These are phyloP conservation scores for Cladorrhinum sp. DNA, from an alignment of 2,329 filamentous ascomycete species.

Conservation along the genomic window DNA sequence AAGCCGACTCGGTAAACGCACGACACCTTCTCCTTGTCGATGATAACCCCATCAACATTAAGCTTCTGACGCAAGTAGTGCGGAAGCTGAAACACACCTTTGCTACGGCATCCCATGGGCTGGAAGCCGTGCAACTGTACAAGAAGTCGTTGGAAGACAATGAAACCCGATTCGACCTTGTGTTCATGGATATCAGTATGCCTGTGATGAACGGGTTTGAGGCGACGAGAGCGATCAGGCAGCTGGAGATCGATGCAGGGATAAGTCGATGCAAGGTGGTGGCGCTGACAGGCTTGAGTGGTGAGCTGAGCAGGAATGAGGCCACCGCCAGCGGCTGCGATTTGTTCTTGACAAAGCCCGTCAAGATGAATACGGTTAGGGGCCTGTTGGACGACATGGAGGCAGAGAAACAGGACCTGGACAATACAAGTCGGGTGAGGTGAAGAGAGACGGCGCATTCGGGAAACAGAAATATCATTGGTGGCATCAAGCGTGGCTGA, in stretches of 20 bases:
- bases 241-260: constrained; percentile 23
- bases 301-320: constrained; percentile 42
- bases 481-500: too few species aligned
- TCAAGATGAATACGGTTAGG: constrained; percentile 32
- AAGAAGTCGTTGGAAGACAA: constrained; percentile 32
- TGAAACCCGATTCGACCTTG: constrained; percentile 32
- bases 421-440: background rate
- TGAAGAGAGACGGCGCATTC: background rate
- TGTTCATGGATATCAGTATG: constrained; percentile 46
- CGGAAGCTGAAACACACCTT: constrained; percentile 37
- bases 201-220: constrained; percentile 34
- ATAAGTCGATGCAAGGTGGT: constrained; percentile 33
- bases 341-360: constrained; percentile 48
- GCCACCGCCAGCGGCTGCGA: constrained; percentile 45
- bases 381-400: constrained; percentile 13
- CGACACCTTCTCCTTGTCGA: constrained; percentile 38
- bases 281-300: constrained; percentile 46
- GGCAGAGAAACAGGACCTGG: background rate
- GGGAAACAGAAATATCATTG: background rate
- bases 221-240: constrained; percentile 30
- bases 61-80: constrained; percentile 38
- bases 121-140: constrained; percentile 46
- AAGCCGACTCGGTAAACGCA: background rate
- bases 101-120: constrained; percentile 44
- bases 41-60: constrained; percentile 42